Conservation (phyloP, 805 yeast genomes). For the Yarrowia porcina region DNA sequence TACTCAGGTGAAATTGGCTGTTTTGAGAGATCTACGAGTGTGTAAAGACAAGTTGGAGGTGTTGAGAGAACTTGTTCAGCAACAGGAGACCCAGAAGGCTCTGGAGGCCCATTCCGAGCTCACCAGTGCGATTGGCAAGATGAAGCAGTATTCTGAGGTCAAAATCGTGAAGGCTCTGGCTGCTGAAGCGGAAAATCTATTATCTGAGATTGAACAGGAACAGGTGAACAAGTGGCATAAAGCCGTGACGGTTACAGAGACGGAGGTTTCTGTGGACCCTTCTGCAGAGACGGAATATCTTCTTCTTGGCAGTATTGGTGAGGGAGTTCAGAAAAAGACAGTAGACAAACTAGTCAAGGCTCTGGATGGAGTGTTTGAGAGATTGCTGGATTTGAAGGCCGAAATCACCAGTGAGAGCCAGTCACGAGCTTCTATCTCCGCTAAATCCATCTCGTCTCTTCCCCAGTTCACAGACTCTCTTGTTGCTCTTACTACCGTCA, state of each 20-base stretch:
- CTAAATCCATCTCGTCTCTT: background rate
- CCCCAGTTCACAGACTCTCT: background rate
- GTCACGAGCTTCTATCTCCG: background rate
- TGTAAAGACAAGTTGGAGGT: background rate
- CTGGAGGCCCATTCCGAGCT: background rate
- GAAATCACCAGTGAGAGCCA: background rate
- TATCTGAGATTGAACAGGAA: background rate
- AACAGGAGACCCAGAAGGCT: background rate
- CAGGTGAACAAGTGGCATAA: background rate
- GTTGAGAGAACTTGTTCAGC: background rate
- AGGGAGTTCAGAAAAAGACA: background rate
- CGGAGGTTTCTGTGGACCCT: background rate
- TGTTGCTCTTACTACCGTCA: background rate
- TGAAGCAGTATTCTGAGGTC: constrained; percentile 13
- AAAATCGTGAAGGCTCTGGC: constrained; percentile 10
- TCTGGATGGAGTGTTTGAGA: background rate
- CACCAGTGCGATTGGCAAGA: background rate
- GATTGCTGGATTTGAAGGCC: background rate
- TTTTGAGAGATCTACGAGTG: background rate
- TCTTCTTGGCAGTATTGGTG: background rate
- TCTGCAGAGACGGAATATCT: background rate
- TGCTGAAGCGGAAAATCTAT: background rate
- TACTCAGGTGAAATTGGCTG: constrained; percentile 14
- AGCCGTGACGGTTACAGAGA: background rate
- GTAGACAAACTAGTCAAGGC: background rate